Evolutionary conservation across 108 stramenopile species (phyloP), one percentile per base, ranked within the genome.

Genomic region (Cyclotella atomus): DNA sequence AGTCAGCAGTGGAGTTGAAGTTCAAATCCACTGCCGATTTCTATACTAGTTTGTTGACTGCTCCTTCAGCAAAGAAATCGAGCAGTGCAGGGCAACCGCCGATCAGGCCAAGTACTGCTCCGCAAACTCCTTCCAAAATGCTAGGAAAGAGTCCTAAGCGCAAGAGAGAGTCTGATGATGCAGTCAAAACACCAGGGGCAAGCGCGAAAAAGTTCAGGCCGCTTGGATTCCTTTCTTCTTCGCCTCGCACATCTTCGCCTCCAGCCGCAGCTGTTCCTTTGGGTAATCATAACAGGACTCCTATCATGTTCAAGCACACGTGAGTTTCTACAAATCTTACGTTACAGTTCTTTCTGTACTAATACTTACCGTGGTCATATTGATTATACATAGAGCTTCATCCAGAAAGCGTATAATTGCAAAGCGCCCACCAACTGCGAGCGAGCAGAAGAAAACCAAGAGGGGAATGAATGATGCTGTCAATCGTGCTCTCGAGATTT

Each of bases 381-480:
- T n/a, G n/a, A n/a, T n/a, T n/a, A n/a, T n/a, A n/a, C 53, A 1
- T 3, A 62, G 62, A 35, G 59, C 43, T 38, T 64, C 66, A n/a
- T 46, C 70, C 6, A 78, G 68, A 56, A 70, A 71, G 55, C 54
- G 70, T 46, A 28, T 57, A 23, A 36, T 66, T 2, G 28, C 54
- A 19, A 73, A 54, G 55, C 27, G 59, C 30, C 32, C 59, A 60
- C 5, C 68, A 25, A 76, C 75, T 3, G 75, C 75, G 10, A 64
- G 61, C 44, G 63, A 63, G 4, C 71, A 66, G 55, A 78, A 78
- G 43, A 35, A 70, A 21, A 59, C 64, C 8, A 78, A 71, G 47
- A 56, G 55, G 19, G 65, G 63, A 29, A 78, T 78, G 77, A 78
- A 70, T 57, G 67, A 28, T 30, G 67, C 76, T 0, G 76, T 77